Evolutionary conservation across 1,284 basidiomycete species (phyloP).

Genomic region (Neotropicomus parvogracilis): DNA sequence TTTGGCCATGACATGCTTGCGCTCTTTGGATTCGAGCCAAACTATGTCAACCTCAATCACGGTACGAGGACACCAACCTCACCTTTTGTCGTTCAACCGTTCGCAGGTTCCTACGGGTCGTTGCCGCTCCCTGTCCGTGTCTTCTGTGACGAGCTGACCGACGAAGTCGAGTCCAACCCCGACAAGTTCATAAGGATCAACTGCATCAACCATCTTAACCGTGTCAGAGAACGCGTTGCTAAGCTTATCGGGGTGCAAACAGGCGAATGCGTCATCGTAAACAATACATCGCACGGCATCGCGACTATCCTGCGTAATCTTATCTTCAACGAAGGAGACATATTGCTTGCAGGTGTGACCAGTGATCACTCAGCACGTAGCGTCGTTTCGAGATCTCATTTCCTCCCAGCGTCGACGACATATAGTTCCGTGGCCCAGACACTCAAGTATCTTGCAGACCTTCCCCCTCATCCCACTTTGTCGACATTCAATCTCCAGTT

Average conservation of each 20-base stretch:
- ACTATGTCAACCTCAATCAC: constrained; percentile 64
- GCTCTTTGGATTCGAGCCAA: constrained; percentile 51
- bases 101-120: constrained; percentile 66
- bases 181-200: constrained; percentile 58
- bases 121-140: constrained; percentile 58
- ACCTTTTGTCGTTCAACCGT: not conserved
- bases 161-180: constrained; percentile 55
- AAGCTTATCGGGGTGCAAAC: constrained; percentile 54
- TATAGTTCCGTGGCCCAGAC: constrained; percentile 61
- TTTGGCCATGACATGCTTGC: constrained; percentile 53
- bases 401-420: constrained; percentile 55
- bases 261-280: constrained; percentile 66
- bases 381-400: not conserved
- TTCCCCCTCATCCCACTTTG: constrained; percentile 48
- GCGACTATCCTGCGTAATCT: constrained; percentile 67
- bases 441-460: constrained; percentile 59
- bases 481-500: constrained; percentile 54
- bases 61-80: constrained; percentile 42
- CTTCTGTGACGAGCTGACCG: constrained; percentile 43
- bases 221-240: constrained; percentile 50
- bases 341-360: constrained; percentile 39
- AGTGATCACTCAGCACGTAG: not conserved
- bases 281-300: constrained; percentile 65
- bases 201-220: constrained; percentile 34
- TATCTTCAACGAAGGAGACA: constrained; percentile 44